Evolutionary conservation across 352 stramenopile species (phyloP).

Genomic region (Globisporangium radiosum): DNA sequence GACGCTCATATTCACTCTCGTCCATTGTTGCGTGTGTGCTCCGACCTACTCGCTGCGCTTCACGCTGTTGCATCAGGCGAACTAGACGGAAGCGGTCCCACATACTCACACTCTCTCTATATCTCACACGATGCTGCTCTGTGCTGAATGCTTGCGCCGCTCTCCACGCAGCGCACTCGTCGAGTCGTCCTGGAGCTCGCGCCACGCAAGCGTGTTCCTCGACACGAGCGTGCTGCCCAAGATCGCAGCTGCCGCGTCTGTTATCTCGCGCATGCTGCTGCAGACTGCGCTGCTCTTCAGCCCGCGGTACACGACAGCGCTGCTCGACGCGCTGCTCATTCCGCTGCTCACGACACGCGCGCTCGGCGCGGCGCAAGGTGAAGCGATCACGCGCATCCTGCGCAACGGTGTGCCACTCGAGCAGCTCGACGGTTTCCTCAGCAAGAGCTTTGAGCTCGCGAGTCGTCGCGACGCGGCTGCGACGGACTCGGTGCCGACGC

Average conservation of each 20-base stretch:
- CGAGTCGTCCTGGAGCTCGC: constrained; percentile 63
- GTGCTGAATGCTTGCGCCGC: neutral
- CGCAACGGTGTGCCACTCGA: constrained; percentile 38
- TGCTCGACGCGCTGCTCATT: constrained; percentile 51
- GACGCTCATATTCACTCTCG: too few relatives aligned
- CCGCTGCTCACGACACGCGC: constrained; percentile 31
- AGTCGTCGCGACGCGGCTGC: constrained; percentile 3
- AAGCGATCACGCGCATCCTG: constrained; percentile 64
- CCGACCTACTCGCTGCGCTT: too few relatives aligned
- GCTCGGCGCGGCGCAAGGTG: constrained; percentile 46
- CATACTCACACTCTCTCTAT: neutral
- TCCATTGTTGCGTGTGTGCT: too few relatives aligned
- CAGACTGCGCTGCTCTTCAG: constrained; percentile 50
- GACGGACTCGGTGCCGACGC: too few relatives aligned
- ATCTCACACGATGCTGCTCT: neutral
- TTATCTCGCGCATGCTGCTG: constrained; percentile 71
- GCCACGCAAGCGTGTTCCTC: constrained; percentile 56
- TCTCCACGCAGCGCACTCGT: constrained; percentile 31
- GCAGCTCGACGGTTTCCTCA: constrained; percentile 43
- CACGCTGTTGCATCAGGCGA: too few relatives aligned
- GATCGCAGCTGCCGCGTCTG: constrained; percentile 41
- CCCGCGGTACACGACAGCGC: constrained; percentile 30
- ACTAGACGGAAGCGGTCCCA: too few relatives aligned
- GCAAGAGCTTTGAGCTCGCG: constrained; percentile 17
- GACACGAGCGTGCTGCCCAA: constrained; percentile 49